phyloP scores from a whole-genome alignment of 2,329 filamentous ascomycete genomes.

The Venturia effusa region DNA sequence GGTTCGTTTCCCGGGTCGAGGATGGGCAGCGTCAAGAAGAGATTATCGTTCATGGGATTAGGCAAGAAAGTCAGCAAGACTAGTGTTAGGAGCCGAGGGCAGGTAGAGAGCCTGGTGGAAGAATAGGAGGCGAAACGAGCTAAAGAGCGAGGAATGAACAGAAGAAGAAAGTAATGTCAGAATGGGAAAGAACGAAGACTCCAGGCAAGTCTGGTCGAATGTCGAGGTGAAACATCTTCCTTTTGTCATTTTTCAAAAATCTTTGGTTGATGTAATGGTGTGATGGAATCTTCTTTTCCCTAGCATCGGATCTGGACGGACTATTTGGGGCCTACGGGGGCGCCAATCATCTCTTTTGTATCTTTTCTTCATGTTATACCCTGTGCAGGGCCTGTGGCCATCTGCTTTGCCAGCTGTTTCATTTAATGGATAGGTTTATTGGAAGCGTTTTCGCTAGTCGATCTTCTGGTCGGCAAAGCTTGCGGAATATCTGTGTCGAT shows the following conservation, averaged over 20 bases:
- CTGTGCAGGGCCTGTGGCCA: slow-evolving; percentile 2
- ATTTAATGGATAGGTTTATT: neutral
- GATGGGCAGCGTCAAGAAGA: slow-evolving; percentile 57
- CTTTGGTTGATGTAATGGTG: slow-evolving; percentile 1
- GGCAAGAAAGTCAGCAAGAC: slow-evolving; percentile 56
- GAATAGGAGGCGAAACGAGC: slow-evolving; percentile 10
- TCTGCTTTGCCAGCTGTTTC: neutral
- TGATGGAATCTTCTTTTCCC: neutral
- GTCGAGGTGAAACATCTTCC: neutral
- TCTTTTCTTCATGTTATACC: neutral
- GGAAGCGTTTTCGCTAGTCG: neutral
- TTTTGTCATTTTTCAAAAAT: neutral
- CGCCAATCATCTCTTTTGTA: neutral
- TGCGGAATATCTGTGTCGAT: neutral
- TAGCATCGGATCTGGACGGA: neutral
- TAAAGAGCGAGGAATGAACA: neutral
- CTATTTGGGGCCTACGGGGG: neutral
- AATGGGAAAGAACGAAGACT: neutral
- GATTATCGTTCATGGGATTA: slow-evolving; percentile 67
- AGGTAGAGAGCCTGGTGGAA: slow-evolving; percentile 14
- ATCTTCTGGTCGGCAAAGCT: neutral
- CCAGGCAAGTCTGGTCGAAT: neutral
- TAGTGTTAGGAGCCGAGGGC: slow-evolving; percentile 28
- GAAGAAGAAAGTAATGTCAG: neutral
- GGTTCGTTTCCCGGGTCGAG: slow-evolving; percentile 22